Evolutionary conservation across 495 filamentous ascomycete genomes (phyloP), one percentile per base, ranked within the genome.

Genomic region (Trichoderma erinaceum): DNA sequence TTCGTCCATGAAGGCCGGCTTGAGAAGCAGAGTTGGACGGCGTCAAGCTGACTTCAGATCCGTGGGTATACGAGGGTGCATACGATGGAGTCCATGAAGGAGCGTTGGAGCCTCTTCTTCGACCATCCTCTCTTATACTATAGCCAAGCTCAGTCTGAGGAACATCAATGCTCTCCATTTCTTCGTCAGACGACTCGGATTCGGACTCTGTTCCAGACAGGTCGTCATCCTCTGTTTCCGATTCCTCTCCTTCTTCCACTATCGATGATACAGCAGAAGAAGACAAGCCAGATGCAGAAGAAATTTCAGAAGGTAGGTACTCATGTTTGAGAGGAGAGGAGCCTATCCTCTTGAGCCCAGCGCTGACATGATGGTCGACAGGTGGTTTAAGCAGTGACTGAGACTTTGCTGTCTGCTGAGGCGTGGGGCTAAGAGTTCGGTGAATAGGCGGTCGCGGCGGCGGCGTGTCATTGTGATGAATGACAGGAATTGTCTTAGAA

Each of bases 241-340:
- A 81, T 11, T 82, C 79, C 2, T 80, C 82, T 25, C 41, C 27
- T 25, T 66, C 41, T 35, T 78, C 77, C 32, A 72, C 73, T 35
- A 70, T 71, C 7, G 79, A 80, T 35, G 69, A 75, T 16, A 74
- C 71, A 0, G 90, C 90, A 65, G 86, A 71, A 16, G 78, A 76
- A 66, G 75, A 77, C 25, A 48, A n/a, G 16, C 43, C 65, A n/a
- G 65, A 66, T 23, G 78, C 78, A 1, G 81, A 83, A 2, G 81
- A 82, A 0, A 76, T 86, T 50, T 92, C 93, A 1, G 95, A 98
- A 3, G 96, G 96, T 70, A 92, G 90, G 72, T 97, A 99, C 79
- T 99, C 93, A 72, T 97, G 95, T 78, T 99, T 99, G 68, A 99
- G 82, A 11, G 96, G 96, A 11, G 96, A 98, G 5, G 96, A 98